Conservation (phyloP, 2,329 filamentous ascomycete species). For the Dactylellina cionopaga region DNA sequence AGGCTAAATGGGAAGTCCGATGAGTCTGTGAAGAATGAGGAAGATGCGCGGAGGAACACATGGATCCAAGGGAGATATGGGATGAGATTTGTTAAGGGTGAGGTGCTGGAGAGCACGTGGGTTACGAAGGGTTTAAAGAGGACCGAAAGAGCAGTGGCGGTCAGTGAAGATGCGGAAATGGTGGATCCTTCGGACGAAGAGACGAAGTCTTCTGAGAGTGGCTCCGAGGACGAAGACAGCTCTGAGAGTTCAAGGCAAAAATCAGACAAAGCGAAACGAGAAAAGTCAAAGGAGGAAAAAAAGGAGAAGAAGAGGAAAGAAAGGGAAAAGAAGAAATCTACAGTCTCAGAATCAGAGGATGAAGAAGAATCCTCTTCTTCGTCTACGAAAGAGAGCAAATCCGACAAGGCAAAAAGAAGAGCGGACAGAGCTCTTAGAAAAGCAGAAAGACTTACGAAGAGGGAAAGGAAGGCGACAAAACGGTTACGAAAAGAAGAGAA, state of each 20-base stretch:
- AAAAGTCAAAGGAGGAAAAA: slow-evolving; percentile 55
- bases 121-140: slow-evolving; percentile 59
- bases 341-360: slow-evolving; percentile 56
- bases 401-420: slow-evolving; percentile 64
- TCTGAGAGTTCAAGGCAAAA: slow-evolving; percentile 55
- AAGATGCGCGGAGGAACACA: slow-evolving; percentile 75
- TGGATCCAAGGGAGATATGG: slow-evolving; percentile 82
- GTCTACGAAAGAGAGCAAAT: slow-evolving; percentile 59
- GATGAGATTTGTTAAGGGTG: slow-evolving; percentile 89
- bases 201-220: slow-evolving; percentile 52
- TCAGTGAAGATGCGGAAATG: slow-evolving; percentile 50
- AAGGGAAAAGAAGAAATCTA: slow-evolving; percentile 56
- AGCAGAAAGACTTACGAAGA: slow-evolving; percentile 62
- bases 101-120: slow-evolving; percentile 72
- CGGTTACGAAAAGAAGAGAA: slow-evolving; percentile 56
- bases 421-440: slow-evolving; percentile 64
- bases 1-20: slow-evolving; percentile 88
- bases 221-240: slow-evolving; percentile 55
- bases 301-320: slow-evolving; percentile 52
- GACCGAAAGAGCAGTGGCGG: slow-evolving; percentile 57
- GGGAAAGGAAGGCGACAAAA: slow-evolving; percentile 59
- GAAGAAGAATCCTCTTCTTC: slow-evolving; percentile 60
- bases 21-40: slow-evolving; percentile 72
- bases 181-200: slow-evolving; percentile 54
- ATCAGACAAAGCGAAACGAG: slow-evolving; percentile 56